Evolutionary conservation across 1,284 basidiomycete genomes (phyloP).

Genomic region (Anthracocystis setariae): DNA sequence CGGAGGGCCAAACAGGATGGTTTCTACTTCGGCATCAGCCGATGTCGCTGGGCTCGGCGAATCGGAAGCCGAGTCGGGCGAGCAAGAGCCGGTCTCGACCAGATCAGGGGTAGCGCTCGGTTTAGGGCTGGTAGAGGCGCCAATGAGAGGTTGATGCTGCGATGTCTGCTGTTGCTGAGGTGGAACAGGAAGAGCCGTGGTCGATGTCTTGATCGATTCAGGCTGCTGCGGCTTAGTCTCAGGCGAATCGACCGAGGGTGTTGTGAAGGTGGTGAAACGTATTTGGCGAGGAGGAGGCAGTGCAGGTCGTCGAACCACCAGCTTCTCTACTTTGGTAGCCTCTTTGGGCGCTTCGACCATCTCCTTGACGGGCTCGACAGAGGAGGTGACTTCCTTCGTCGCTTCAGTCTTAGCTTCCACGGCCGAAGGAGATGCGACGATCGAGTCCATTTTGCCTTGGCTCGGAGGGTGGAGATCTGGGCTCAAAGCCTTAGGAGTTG

Average conservation of each 20-base stretch:
- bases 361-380: constrained; percentile 8
- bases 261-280: constrained; percentile 43
- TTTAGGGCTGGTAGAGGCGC: constrained; percentile 17
- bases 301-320: constrained; percentile 27
- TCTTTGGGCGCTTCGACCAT: constrained; percentile 6
- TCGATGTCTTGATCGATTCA: constrained; percentile 14
- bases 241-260: constrained; percentile 22
- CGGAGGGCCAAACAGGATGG: constrained; percentile 42
- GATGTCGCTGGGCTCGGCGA: constrained; percentile 34
- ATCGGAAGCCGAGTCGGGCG: constrained; percentile 33
- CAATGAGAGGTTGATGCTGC: constrained; percentile 25
- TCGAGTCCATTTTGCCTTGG: background rate
- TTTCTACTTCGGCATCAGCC: constrained; percentile 43
- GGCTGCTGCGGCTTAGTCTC: constrained; percentile 18
- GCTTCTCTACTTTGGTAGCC: constrained; percentile 21
- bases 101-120: constrained; percentile 30
- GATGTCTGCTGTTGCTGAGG: constrained; percentile 26
- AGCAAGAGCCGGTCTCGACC: constrained; percentile 29
- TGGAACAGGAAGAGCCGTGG: background rate
- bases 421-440: background rate
- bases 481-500: constrained; percentile 26
- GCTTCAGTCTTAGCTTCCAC: constrained; percentile 3
- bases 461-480: constrained; percentile 12
- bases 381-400: background rate
- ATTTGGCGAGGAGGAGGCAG: constrained; percentile 48